phyloP scores from a whole-genome alignment of 2,329 filamentous ascomycete genomes.

The Colletotrichum navitas region DNA sequence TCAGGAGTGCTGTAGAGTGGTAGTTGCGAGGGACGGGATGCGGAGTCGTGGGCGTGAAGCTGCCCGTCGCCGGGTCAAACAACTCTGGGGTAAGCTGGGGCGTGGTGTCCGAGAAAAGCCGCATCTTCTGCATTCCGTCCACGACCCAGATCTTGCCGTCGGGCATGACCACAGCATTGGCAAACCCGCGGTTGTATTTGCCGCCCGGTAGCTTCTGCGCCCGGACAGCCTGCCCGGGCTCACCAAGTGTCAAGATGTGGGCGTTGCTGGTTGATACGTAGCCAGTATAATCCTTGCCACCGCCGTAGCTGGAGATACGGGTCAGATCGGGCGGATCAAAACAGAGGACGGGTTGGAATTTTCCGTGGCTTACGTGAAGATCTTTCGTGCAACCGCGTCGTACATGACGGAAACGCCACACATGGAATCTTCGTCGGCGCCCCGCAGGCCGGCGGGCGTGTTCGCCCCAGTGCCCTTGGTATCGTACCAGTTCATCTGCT shows the following conservation, averaged over 20 bases:
- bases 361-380: constrained; percentile 54
- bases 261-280: constrained; percentile 57
- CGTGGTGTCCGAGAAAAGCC: constrained; percentile 60
- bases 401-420: constrained; percentile 69
- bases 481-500: constrained; percentile 68
- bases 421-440: constrained; percentile 63
- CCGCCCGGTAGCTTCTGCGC: constrained; percentile 12
- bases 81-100: constrained; percentile 59
- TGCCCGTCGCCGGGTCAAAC: constrained; percentile 57
- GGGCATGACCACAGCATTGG: constrained; percentile 60
- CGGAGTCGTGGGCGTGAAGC: constrained; percentile 51
- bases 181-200: constrained; percentile 55
- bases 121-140: constrained; percentile 58
- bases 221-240: constrained; percentile 40
- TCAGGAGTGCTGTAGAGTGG: constrained; percentile 61
- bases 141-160: constrained; percentile 61
- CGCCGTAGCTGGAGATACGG: constrained; percentile 53
- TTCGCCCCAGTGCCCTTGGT: constrained; percentile 57
- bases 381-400: constrained; percentile 69
- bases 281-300: constrained; percentile 59
- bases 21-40: constrained; percentile 60
- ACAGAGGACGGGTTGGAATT: too few relatives aligned
- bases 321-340: neutral
- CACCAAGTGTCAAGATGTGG: constrained; percentile 62
- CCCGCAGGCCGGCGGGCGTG: constrained; percentile 57